phyloP scores from a whole-genome alignment of 768 basidiomycete species.

The Mycena belliarum region DNA sequence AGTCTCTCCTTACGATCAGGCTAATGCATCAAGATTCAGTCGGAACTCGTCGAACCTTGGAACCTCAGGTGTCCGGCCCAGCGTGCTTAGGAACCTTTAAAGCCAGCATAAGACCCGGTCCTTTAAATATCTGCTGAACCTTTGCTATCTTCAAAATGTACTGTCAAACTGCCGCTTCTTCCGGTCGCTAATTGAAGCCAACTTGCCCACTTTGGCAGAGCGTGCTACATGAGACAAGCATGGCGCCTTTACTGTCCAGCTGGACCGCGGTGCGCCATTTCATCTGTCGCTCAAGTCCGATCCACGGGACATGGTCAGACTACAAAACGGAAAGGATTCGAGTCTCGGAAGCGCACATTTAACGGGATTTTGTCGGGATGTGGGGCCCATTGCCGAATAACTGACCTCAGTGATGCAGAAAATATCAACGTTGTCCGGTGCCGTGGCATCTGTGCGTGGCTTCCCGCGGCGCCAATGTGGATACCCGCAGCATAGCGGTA shows the following conservation, averaged over 20 bases:
- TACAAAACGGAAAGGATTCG: too few species aligned
- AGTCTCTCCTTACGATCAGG: too few species aligned
- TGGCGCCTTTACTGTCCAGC: background rate
- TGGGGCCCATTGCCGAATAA: slow-evolving; percentile 1
- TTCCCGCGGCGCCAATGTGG: background rate
- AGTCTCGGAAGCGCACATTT: background rate
- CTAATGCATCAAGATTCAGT: too few species aligned
- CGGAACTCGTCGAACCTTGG: background rate
- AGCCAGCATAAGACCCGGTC: background rate
- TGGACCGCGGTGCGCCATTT: background rate
- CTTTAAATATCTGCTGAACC: background rate
- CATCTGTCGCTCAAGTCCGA: background rate
- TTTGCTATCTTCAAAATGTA: background rate
- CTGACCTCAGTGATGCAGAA: background rate
- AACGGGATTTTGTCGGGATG: slow-evolving; percentile 9
- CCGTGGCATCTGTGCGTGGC: background rate
- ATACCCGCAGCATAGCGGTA: too few species aligned
- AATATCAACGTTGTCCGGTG: slow-evolving; percentile 2
- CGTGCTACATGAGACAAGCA: background rate
- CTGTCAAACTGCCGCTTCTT: background rate
- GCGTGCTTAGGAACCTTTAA: background rate
- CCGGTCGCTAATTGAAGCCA: background rate
- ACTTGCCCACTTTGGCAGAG: background rate
- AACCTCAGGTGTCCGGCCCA: background rate
- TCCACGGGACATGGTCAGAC: background rate